These are phyloP conservation scores for Fomes fomentarius DNA, from an alignment of 1,284 basidiomycete genomes.

Conservation along the genomic window DNA sequence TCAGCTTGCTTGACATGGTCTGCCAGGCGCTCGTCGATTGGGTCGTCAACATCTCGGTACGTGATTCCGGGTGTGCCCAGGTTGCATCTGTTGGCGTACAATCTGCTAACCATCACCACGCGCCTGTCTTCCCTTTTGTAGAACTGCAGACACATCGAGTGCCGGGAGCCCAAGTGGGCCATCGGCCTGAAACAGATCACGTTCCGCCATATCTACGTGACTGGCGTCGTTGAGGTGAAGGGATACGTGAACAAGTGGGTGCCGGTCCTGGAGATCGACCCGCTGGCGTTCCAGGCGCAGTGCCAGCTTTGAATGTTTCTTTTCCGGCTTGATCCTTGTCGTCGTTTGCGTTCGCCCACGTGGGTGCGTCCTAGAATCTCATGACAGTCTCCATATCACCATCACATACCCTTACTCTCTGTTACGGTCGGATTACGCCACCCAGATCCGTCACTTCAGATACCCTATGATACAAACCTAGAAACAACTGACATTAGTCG, in stretches of 20 bases:
- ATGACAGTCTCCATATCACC: too few species aligned
- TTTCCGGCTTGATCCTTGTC: too few species aligned
- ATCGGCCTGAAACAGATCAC: constrained; percentile 16
- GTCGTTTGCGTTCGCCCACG: too few species aligned
- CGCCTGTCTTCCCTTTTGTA: neutral
- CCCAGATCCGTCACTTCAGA: too few species aligned
- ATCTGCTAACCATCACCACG: neutral
- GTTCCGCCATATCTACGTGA: constrained; percentile 19
- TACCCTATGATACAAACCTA: too few species aligned
- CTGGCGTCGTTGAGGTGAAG: constrained; percentile 8
- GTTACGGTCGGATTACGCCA: too few species aligned
- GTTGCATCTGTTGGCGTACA: too few species aligned
- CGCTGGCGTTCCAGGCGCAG: neutral
- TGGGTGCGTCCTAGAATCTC: too few species aligned
- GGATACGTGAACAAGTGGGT: constrained; percentile 20
- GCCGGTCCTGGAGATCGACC: constrained; percentile 19
- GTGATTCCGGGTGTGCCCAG: neutral
- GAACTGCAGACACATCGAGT: constrained; percentile 14
- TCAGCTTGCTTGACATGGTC: constrained; percentile 18
- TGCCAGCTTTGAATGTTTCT: neutral
- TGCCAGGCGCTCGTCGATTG: constrained; percentile 16
- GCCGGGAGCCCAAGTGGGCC: constrained; percentile 13
- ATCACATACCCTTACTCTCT: too few species aligned
- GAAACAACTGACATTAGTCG: too few species aligned
- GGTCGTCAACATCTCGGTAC: constrained; percentile 11